Evolutionary conservation across 1,284 basidiomycete genomes (phyloP).

Genomic region (Leccinum huronense): DNA sequence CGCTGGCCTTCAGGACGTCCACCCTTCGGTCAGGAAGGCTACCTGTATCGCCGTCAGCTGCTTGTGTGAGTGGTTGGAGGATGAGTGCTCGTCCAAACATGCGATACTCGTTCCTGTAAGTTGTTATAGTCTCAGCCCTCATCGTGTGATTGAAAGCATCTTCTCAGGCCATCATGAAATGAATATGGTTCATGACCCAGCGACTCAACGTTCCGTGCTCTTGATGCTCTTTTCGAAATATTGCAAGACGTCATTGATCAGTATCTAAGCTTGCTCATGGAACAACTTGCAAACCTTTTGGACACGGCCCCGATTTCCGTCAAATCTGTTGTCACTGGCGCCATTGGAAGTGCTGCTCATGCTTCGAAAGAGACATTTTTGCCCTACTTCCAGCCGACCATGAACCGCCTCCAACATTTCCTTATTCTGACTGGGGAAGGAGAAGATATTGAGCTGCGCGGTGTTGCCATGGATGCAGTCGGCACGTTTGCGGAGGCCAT

Average conservation of each 20-base stretch:
- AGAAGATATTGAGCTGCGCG: constrained; percentile 91
- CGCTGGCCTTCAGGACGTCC: constrained; percentile 81
- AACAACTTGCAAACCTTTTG: constrained; percentile 86
- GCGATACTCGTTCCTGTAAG: constrained; percentile 81
- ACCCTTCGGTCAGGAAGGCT: constrained; percentile 89
- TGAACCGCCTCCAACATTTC: constrained; percentile 88
- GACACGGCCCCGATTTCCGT: constrained; percentile 84
- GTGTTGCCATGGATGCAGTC: constrained; percentile 97
- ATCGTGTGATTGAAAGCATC: constrained; percentile 2
- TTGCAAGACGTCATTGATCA: constrained; percentile 88
- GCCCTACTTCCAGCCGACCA: constrained; percentile 94
- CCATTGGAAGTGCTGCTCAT: constrained; percentile 97
- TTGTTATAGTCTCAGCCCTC: constrained; percentile 16
- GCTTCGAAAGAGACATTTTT: constrained; percentile 93
- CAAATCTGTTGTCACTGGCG: constrained; percentile 96
- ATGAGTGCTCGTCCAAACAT: constrained; percentile 88
- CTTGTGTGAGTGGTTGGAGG: constrained; percentile 97
- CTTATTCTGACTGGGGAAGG: constrained; percentile 80
- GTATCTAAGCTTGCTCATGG: constrained; percentile 96
- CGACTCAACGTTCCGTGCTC: constrained; percentile 89
- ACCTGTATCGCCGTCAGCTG: constrained; percentile 95
- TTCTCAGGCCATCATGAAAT: constrained; percentile 77
- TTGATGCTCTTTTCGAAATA: constrained; percentile 96
- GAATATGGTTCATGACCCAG: constrained; percentile 86
- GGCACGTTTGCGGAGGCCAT: constrained; percentile 98